Conservation (phyloP, 2,329 filamentous ascomycete species). For the Colletotrichum cordylinicola region DNA sequence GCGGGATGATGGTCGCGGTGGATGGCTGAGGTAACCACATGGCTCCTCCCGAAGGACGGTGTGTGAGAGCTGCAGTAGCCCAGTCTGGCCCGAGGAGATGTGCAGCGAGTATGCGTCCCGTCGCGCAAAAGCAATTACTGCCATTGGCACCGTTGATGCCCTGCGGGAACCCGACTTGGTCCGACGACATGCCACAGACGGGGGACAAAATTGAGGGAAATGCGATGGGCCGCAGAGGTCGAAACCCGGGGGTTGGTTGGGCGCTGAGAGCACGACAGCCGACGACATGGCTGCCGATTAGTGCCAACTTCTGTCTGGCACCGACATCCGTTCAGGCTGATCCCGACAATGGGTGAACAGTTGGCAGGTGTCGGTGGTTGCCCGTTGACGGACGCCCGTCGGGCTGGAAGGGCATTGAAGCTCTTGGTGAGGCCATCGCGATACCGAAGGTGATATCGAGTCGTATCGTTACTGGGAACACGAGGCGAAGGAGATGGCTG, state of each 20-base stretch:
- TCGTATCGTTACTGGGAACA: background rate
- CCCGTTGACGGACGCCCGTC: background rate
- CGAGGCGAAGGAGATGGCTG: background rate
- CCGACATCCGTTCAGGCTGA: background rate
- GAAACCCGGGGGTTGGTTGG: constrained; percentile 8
- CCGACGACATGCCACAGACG: constrained; percentile 7
- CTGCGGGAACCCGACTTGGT: constrained; percentile 8
- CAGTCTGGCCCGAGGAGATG: constrained; percentile 5
- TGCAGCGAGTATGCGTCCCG: background rate
- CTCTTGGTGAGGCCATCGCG: constrained; percentile 8
- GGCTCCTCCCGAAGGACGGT: constrained; percentile 19
- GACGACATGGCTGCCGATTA: background rate
- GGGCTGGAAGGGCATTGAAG: background rate
- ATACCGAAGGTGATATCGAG: background rate
- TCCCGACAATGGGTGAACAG: background rate
- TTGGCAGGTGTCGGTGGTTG: background rate
- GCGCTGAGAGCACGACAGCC: background rate
- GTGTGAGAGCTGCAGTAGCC: constrained; percentile 15
- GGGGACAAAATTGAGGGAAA: background rate
- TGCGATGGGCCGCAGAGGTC: background rate
- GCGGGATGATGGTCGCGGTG: background rate
- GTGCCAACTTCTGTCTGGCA: background rate
- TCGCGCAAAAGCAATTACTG: background rate
- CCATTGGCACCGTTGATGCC: background rate
- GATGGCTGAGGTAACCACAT: constrained; percentile 15